A percentile compares a stretch with the other conserved stretches of the same genome.
These are phyloP conservation scores for Aulographum hederae DNA, from an alignment of 2,329 filamentous ascomycete species.

Conservation along the genomic window DNA sequence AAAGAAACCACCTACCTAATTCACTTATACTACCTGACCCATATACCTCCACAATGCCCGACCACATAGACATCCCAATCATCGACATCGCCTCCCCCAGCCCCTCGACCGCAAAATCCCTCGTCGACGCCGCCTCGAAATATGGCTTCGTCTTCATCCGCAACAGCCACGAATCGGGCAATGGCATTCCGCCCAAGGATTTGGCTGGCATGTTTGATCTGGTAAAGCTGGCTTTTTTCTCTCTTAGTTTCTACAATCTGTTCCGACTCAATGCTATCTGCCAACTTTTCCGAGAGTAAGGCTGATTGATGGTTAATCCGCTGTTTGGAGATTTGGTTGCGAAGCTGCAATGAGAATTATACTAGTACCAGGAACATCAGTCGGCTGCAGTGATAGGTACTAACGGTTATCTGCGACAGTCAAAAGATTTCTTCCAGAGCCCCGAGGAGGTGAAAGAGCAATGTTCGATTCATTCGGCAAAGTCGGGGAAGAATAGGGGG, in stretches of 20 bases:
- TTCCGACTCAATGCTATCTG: no score
- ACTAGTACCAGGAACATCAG: neutral
- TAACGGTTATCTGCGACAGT: no score
- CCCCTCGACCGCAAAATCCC: slow-evolving; percentile 40
- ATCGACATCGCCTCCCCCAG: slow-evolving; percentile 57
- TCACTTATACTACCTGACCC: neutral
- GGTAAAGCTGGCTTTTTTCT: slow-evolving; percentile 27
- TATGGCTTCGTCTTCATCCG: slow-evolving; percentile 85
- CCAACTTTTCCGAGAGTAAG: no score
- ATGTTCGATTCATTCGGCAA: slow-evolving; percentile 52
- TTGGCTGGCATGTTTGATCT: slow-evolving; percentile 58
- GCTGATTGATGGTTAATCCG: no score
- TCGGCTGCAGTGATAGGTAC: no score
- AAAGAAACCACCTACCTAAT: neutral
- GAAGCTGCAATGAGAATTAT: neutral
- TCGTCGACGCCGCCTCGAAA: slow-evolving; percentile 63
- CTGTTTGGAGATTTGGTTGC: neutral
- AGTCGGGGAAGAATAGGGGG: slow-evolving; percentile 52
- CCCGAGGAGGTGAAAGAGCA: slow-evolving; percentile 52
- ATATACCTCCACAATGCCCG: neutral
- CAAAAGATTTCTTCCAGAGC: slow-evolving; percentile 52
- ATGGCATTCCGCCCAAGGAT: slow-evolving; percentile 39
- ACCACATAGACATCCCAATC: no score
- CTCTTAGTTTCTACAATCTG: slow-evolving; percentile 1
- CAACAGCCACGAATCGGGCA: slow-evolving; percentile 44